These are phyloP conservation scores for Fennellomyces sp. DNA, from an alignment of 371 early-diverging fungal genomes.

Conservation along the genomic window DNA sequence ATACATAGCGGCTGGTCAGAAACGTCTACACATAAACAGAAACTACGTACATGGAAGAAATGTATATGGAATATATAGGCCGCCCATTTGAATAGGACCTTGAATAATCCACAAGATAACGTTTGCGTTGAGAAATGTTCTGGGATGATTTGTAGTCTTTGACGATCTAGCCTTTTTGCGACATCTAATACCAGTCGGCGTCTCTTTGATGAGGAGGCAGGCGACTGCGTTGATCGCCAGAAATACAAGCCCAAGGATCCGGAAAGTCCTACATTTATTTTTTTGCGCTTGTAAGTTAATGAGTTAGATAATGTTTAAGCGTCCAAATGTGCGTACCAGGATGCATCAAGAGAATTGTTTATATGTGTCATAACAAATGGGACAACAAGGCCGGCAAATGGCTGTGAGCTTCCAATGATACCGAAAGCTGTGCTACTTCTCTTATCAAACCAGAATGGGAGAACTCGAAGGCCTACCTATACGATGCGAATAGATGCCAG, in stretches of 20 bases:
- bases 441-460: neutral
- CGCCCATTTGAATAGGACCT: neutral
- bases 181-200: neutral
- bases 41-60: neutral
- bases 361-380: neutral
- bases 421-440: neutral
- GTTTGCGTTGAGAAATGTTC: neutral
- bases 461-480: neutral
- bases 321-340: neutral
- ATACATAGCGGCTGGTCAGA: neutral
- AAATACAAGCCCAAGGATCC: neutral
- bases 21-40: no score
- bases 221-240: neutral
- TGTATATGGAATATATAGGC: neutral
- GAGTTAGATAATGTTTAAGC: neutral
- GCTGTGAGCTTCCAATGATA: neutral
- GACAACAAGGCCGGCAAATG: neutral
- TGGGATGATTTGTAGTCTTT: neutral
- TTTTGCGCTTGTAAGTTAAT: neutral
- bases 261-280: neutral
- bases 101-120: neutral
- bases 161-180: neutral
- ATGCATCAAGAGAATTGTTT: neutral
- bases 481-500: no score
- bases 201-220: neutral